These are phyloP conservation scores for Neophaeococcomyces aloes DNA, from an alignment of 2,329 filamentous ascomycete genomes.

Conservation along the genomic window DNA sequence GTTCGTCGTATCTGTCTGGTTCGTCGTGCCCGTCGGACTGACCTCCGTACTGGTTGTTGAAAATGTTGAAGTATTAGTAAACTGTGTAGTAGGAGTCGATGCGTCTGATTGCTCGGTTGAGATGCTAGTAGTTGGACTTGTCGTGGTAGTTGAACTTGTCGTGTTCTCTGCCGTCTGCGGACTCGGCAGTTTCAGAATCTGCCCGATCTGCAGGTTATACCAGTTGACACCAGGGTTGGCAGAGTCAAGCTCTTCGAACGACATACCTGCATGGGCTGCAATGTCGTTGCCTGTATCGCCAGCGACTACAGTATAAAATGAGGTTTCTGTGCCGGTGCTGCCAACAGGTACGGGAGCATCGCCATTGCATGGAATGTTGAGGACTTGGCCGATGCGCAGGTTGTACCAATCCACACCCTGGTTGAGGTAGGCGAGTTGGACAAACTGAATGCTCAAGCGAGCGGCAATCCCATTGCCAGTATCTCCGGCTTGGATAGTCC, in stretches of 20 bases:
- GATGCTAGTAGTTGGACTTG: not conserved
- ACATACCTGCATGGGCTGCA: conserved; percentile 13
- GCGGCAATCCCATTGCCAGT: conserved; percentile 17
- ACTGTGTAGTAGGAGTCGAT: conserved; percentile 3
- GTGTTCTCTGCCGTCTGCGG: conserved; percentile 4
- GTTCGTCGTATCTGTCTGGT: too few species aligned
- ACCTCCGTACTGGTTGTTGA: not conserved
- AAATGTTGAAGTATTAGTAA: conserved; percentile 3
- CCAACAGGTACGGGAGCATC: not conserved
- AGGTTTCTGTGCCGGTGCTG: not conserved
- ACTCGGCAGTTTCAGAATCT: conserved; percentile 14
- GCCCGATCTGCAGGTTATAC: conserved; percentile 15
- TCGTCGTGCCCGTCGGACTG: too few species aligned
- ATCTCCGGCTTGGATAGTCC: conserved; percentile 17
- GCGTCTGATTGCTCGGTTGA: not conserved
- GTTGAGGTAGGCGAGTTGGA: conserved; percentile 12
- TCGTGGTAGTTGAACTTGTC: conserved; percentile 8
- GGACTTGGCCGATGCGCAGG: conserved; percentile 13
- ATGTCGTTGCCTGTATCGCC: conserved; percentile 19
- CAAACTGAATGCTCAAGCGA: conserved; percentile 13
- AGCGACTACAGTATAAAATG: conserved; percentile 15
- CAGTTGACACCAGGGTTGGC: conserved; percentile 18
- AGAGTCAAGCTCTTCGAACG: conserved; percentile 12
- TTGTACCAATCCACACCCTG: conserved; percentile 16
- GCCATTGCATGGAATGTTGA: conserved; percentile 13